Evolutionary conservation across 1,284 basidiomycete genomes (phyloP).

Genomic region (Taiwanofungus camphoratus): DNA sequence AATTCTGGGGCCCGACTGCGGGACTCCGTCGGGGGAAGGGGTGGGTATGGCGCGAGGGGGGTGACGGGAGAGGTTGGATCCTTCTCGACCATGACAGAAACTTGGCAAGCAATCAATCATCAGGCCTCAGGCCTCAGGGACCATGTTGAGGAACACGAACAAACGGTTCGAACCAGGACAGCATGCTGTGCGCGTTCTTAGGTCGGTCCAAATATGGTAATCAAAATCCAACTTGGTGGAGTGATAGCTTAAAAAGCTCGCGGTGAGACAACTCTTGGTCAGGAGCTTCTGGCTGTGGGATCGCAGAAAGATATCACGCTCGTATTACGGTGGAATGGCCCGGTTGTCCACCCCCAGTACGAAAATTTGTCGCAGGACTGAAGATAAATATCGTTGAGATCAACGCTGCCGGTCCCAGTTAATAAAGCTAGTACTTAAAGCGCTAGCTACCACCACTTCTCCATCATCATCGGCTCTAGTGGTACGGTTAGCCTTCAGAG

Average conservation of each 20-base stretch:
- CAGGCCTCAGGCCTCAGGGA: too few species aligned
- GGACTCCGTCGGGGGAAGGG: slow-evolving; percentile 34
- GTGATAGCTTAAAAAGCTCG: slow-evolving; percentile 6
- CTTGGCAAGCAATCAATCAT: slow-evolving; percentile 2
- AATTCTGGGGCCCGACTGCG: slow-evolving; percentile 72
- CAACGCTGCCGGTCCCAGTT: not conserved
- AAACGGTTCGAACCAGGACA: slow-evolving; percentile 1
- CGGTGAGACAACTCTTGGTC: slow-evolving; percentile 6
- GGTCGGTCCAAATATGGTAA: slow-evolving; percentile 7
- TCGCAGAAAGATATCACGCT: slow-evolving; percentile 1
- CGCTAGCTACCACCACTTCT: too few species aligned
- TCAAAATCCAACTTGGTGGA: slow-evolving; percentile 1
- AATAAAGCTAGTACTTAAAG: too few species aligned
- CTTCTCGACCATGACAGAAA: slow-evolving; percentile 12
- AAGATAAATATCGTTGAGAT: too few species aligned
- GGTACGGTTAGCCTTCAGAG: too few species aligned
- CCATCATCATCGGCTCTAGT: too few species aligned
- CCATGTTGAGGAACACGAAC: slow-evolving; percentile 5
- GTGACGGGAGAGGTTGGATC: slow-evolving; percentile 44
- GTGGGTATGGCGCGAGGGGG: slow-evolving; percentile 50
- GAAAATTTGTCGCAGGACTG: too few species aligned
- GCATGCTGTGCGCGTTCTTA: slow-evolving; percentile 10
- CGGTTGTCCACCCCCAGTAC: slow-evolving; percentile 2
- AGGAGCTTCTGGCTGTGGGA: slow-evolving; percentile 7
- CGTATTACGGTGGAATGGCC: slow-evolving; percentile 5